Percentiles rank a stretch among this genome's conserved stretches.
These are phyloP conservation scores for Trichoderma sp. DNA, from an alignment of 2,329 filamentous ascomycete genomes.

Conservation along the genomic window DNA sequence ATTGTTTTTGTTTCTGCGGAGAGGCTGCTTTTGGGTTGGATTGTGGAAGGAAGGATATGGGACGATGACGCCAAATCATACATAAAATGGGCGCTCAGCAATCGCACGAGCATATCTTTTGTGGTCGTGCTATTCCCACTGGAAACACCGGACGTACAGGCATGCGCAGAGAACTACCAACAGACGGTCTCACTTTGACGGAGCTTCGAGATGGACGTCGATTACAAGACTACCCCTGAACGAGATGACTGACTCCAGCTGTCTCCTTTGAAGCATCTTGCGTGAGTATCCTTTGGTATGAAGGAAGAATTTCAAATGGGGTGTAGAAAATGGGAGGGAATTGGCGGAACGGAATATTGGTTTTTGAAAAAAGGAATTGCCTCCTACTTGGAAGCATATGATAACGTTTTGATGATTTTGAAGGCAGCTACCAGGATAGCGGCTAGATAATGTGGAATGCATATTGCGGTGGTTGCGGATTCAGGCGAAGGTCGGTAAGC, in stretches of 20 bases:
- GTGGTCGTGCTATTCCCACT: background rate
- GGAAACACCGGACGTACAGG: background rate
- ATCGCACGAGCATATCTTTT: background rate
- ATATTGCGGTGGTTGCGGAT: constrained; percentile 6
- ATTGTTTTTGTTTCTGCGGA: constrained; percentile 11
- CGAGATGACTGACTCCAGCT: background rate
- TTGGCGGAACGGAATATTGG: background rate
- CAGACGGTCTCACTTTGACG: background rate
- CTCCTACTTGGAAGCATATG: background rate
- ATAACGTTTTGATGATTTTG: constrained; percentile 6
- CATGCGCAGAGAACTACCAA: background rate
- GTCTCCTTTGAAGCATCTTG: background rate
- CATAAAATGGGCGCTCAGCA: background rate
- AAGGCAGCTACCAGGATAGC: background rate
- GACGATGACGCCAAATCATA: background rate
- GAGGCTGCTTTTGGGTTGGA: constrained; percentile 3
- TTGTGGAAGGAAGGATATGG: background rate
- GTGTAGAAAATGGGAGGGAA: background rate
- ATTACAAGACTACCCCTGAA: background rate
- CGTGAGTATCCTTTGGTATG: background rate
- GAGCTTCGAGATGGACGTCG: background rate
- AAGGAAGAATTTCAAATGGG: background rate
- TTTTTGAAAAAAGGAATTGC: background rate
- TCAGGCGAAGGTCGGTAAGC: background rate
- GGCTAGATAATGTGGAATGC: constrained; percentile 11